Evolutionary conservation across 1,139 yeast species (phyloP).

Genomic region (Magnusiomyces tetraspermus): DNA sequence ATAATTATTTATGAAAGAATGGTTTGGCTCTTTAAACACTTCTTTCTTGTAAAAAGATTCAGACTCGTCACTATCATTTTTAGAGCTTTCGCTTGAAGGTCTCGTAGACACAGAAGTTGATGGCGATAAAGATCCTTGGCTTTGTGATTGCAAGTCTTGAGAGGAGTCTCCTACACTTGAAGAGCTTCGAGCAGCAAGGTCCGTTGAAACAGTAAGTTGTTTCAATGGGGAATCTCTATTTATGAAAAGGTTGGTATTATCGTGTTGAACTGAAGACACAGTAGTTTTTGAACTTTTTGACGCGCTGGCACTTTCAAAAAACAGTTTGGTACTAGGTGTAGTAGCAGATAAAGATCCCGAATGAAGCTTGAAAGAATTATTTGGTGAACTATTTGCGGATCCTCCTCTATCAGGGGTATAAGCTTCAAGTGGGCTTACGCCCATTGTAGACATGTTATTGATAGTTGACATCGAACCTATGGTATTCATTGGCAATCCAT

Average conservation of each 20-base stretch:
- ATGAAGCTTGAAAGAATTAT: background rate
- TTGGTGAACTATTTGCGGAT: background rate
- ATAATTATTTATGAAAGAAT: background rate
- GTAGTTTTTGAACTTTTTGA: background rate
- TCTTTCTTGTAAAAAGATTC: background rate
- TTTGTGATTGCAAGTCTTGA: background rate
- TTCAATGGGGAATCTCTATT: background rate
- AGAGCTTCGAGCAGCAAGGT: background rate
- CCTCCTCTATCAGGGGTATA: conserved; percentile 72
- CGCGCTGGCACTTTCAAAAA: conserved; percentile 1
- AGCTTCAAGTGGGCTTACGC: conserved; percentile 50
- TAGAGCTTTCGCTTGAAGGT: background rate
- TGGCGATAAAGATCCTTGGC: background rate
- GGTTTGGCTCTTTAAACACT: background rate
- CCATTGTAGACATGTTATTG: background rate
- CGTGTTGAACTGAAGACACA: background rate
- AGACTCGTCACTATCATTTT: background rate
- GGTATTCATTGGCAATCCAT: background rate
- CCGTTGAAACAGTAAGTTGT: background rate
- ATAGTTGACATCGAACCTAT: background rate
- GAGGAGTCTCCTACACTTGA: background rate
- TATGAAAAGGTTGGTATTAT: background rate
- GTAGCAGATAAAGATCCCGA: background rate
- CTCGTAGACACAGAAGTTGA: background rate
- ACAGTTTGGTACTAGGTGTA: conserved; percentile 1